These are phyloP conservation scores for Quambalaria eucalypti DNA, from an alignment of 1,284 basidiomycete genomes.

Conservation along the genomic window DNA sequence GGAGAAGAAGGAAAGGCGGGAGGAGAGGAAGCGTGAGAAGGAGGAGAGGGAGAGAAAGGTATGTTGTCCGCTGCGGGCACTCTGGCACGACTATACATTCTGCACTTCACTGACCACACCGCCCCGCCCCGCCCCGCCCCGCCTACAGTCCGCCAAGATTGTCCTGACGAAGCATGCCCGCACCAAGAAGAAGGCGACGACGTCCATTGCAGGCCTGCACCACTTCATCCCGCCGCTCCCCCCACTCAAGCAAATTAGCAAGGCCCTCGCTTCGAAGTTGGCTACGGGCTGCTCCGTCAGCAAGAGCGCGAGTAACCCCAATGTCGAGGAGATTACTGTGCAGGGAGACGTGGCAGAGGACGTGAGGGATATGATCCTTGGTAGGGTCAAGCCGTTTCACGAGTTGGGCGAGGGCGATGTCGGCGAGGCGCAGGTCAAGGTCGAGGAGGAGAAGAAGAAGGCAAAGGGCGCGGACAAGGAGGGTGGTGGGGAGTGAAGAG, in stretches of 20 bases:
- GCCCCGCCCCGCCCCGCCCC: not conserved
- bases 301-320: constrained; percentile 38
- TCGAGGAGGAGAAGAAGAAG: constrained; percentile 44
- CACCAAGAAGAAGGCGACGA: constrained; percentile 45
- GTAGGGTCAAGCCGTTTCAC: constrained; percentile 38
- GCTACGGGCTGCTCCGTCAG: constrained; percentile 45
- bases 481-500: not conserved
- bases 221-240: constrained; percentile 42
- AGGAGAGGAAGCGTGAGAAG: constrained; percentile 43
- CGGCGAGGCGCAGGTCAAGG: constrained; percentile 31
- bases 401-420: constrained; percentile 28
- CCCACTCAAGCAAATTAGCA: constrained; percentile 39
- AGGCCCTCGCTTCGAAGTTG: constrained; percentile 39
- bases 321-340: constrained; percentile 43
- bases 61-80: constrained; percentile 17
- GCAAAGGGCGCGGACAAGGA: constrained; percentile 6
- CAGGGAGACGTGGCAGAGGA: constrained; percentile 45
- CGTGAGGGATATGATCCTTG: constrained; percentile 28
- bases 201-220: constrained; percentile 37
- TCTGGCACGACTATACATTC: not conserved
- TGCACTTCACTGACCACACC: not conserved
- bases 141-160: constrained; percentile 23
- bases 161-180: constrained; percentile 37
- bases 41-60: constrained; percentile 33
- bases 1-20: constrained; percentile 42